These are phyloP conservation scores for Penicillium maclennaniae DNA, from an alignment of 495 filamentous ascomycete species.

Conservation along the genomic window DNA sequence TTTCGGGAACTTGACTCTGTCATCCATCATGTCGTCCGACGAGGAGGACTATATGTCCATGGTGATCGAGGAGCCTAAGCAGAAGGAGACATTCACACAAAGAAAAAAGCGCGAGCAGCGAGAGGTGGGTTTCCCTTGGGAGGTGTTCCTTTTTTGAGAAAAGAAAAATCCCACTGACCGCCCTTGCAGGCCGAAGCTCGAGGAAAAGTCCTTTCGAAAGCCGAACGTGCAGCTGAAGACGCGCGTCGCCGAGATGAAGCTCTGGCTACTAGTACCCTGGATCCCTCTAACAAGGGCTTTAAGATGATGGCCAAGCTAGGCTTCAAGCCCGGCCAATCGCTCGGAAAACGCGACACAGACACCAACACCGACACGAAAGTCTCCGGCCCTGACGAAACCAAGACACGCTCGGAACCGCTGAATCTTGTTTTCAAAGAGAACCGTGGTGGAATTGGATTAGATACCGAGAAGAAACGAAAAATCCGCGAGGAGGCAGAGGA, in stretches of 20 bases:
- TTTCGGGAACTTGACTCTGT: neutral
- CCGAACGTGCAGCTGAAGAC: slow-evolving; percentile 69
- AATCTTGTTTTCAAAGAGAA: slow-evolving; percentile 69
- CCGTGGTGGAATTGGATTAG: slow-evolving; percentile 80
- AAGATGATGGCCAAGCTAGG: slow-evolving; percentile 98
- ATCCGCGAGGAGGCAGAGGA: slow-evolving; percentile 61
- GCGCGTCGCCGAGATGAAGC: slow-evolving; percentile 68
- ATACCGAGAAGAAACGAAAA: slow-evolving; percentile 78
- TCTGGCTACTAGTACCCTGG: slow-evolving; percentile 64
- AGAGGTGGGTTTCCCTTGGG: slow-evolving; percentile 39
- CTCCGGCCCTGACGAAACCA: neutral
- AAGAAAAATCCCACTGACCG: neutral
- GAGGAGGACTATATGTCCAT: slow-evolving; percentile 67
- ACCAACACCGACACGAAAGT: neutral
- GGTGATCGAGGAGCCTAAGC: slow-evolving; percentile 52
- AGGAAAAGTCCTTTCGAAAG: slow-evolving; percentile 62
- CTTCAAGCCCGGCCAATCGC: slow-evolving; percentile 66
- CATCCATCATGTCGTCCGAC: slow-evolving; percentile 31
- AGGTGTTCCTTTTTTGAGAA: neutral
- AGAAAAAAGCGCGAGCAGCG: slow-evolving; percentile 51
- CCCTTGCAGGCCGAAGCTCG: slow-evolving; percentile 40
- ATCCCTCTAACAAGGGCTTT: slow-evolving; percentile 70
- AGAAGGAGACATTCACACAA: slow-evolving; percentile 56
- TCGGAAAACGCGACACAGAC: slow-evolving; percentile 53
- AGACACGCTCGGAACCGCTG: slow-evolving; percentile 60